Conservation (phyloP, 2,329 filamentous ascomycete genomes). For the Curvularia spicifera region DNA sequence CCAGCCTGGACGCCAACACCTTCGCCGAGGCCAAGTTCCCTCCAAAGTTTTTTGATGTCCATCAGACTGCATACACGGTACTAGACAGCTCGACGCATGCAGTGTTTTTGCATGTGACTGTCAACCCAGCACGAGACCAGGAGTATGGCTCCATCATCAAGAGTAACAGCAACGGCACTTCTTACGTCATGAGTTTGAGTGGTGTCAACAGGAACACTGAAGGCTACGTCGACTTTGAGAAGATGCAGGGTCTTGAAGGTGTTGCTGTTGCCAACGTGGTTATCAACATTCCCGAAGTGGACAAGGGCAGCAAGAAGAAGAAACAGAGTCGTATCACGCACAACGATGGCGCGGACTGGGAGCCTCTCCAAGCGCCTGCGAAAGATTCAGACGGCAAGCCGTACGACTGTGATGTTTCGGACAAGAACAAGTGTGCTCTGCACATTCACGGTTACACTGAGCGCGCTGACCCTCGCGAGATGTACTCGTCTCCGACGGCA, state of each 20-base stretch:
- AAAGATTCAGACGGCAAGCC: conserved; percentile 73
- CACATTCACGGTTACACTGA: conserved; percentile 98
- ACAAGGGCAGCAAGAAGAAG: conserved; percentile 72
- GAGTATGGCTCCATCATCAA: conserved; percentile 90
- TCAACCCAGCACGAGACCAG: conserved; percentile 67
- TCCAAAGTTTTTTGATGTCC: conserved; percentile 77
- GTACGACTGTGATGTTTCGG: conserved; percentile 70
- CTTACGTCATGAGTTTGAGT: conserved; percentile 82
- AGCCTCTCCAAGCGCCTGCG: conserved; percentile 72
- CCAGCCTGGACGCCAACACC: conserved; percentile 81
- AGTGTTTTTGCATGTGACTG: conserved; percentile 90
- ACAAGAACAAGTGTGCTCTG: conserved; percentile 73
- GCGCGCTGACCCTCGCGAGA: conserved; percentile 78
- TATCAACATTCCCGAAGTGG: conserved; percentile 70
- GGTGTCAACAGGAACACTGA: conserved; percentile 79
- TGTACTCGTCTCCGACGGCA: conserved; percentile 85
- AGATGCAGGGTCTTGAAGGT: conserved; percentile 89
- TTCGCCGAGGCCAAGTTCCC: conserved; percentile 90
- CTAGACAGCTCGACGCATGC: conserved; percentile 94
- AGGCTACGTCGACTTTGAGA: conserved; percentile 94
- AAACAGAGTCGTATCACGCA: conserved; percentile 93
- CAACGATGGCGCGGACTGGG: conserved; percentile 93
- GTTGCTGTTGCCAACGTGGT: conserved; percentile 88
- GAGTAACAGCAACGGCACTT: conserved; percentile 98
- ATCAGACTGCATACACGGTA: conserved; percentile 87